phyloP scores from a whole-genome alignment of 2,329 filamentous ascomycete species.

The Trichoderma koningiopsis region DNA sequence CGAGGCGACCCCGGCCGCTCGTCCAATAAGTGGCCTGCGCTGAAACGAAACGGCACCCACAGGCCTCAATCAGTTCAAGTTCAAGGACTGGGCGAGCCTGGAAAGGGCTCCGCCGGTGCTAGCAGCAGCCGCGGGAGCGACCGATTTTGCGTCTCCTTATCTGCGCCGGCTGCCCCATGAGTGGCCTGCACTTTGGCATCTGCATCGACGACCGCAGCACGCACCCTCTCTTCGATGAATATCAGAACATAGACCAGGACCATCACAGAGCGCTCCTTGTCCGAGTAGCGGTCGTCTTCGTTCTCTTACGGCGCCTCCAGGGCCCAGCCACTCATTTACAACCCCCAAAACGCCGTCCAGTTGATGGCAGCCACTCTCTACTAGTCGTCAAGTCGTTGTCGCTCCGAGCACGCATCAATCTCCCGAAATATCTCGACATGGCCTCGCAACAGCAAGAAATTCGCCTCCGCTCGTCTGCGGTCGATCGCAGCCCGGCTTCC shows the following conservation, averaged over 20 bases:
- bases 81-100: slow-evolving; percentile 20
- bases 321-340: slow-evolving; percentile 41
- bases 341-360: slow-evolving; percentile 42
- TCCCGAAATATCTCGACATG: slow-evolving; percentile 38
- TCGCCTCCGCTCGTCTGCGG: slow-evolving; percentile 45
- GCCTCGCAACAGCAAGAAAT: slow-evolving; percentile 39
- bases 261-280: slow-evolving; percentile 47
- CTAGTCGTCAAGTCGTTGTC: slow-evolving; percentile 11
- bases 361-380: slow-evolving; percentile 39
- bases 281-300: slow-evolving; percentile 46
- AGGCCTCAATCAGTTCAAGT: slow-evolving; percentile 23
- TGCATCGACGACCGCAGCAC: slow-evolving; percentile 52
- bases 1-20: slow-evolving; percentile 25
- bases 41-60: slow-evolving; percentile 25
- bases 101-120: slow-evolving; percentile 21
- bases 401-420: slow-evolving; percentile 29
- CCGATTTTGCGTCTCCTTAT: slow-evolving; percentile 32
- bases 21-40: slow-evolving; percentile 24
- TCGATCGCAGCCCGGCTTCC: slow-evolving; percentile 39
- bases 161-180: slow-evolving; percentile 45
- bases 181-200: slow-evolving; percentile 49
- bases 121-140: slow-evolving; percentile 28
- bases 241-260: slow-evolving; percentile 44
- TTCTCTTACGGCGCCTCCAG: slow-evolving; percentile 44
- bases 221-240: slow-evolving; percentile 49